phyloP scores from a whole-genome alignment of 495 filamentous ascomycete species.

The Mytilinidion resinicola region DNA sequence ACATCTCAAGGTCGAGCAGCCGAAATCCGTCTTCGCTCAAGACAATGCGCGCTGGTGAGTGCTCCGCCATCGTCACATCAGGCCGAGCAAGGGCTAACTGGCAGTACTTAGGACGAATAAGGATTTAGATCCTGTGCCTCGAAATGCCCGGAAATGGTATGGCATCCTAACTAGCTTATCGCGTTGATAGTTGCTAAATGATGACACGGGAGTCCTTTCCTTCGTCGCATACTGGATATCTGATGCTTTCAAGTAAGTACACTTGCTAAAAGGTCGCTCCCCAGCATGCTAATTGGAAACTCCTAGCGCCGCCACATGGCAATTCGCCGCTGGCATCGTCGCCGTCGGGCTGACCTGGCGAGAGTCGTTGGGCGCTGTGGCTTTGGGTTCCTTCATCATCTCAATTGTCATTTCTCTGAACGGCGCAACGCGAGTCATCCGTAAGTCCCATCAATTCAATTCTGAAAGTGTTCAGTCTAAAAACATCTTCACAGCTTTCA shows the following conservation, averaged over 20 bases:
- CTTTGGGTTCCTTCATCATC: conserved; percentile 56
- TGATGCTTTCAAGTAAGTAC: conserved; percentile 28
- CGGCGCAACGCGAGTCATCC: conserved; percentile 44
- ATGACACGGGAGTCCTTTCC: conserved; percentile 12
- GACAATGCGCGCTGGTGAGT: conserved; percentile 28
- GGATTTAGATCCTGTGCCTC: conserved; percentile 26
- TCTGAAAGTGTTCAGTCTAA: too few relatives aligned
- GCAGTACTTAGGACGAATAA: conserved; percentile 22
- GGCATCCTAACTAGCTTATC: not conserved
- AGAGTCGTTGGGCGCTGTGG: conserved; percentile 55
- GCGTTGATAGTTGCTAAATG: too few relatives aligned
- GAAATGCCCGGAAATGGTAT: conserved; percentile 22
- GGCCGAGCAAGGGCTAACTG: too few relatives aligned
- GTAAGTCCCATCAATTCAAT: not conserved
- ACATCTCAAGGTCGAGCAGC: conserved; percentile 27
- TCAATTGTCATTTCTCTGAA: conserved; percentile 58
- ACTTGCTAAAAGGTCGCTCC: not conserved
- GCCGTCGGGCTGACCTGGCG: conserved; percentile 50
- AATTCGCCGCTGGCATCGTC: conserved; percentile 26
- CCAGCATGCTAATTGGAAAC: not conserved
- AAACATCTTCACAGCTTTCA: conserved; percentile 51
- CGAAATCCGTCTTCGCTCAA: conserved; percentile 27
- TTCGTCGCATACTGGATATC: conserved; percentile 31
- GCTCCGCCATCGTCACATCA: not conserved
- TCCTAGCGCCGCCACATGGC: conserved; percentile 28